These are phyloP conservation scores for Starmera amethionina DNA, from an alignment of 805 yeast species.

Conservation along the genomic window DNA sequence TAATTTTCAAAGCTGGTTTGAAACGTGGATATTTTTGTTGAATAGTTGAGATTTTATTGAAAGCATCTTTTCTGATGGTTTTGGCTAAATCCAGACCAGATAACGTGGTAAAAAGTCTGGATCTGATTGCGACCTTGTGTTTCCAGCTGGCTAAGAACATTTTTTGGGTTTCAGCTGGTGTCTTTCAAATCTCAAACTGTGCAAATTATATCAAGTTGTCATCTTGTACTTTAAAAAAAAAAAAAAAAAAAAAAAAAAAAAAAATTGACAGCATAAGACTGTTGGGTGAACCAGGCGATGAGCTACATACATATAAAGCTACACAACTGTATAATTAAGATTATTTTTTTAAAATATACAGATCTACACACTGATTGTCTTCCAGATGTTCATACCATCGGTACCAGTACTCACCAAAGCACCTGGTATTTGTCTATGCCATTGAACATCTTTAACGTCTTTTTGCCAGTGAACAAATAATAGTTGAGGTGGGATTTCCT, in stretches of 20 bases:
- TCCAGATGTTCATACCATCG: conserved; percentile 92
- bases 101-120: conserved; percentile 21
- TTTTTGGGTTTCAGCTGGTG: too few species aligned
- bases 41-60: conserved; percentile 23
- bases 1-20: conserved; percentile 55
- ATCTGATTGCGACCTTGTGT: too few species aligned
- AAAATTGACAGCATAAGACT: too few species aligned
- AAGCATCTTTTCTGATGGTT: conserved; percentile 33
- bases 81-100: conserved; percentile 41
- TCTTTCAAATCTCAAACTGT: too few species aligned
- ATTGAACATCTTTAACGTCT: conserved; percentile 94
- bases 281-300: too few species aligned
- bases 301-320: too few species aligned
- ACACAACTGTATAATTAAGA: too few species aligned
- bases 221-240: too few species aligned
- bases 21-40: conserved; percentile 37
- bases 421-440: conserved; percentile 98
- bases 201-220: too few species aligned
- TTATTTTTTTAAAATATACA: too few species aligned
- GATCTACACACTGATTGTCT: conserved; percentile 78
- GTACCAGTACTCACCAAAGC: conserved; percentile 90
- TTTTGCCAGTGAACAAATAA: conserved; percentile 97
- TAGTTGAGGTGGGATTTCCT: conserved; percentile 90
- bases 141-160: too few species aligned
- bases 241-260: too few species aligned